A percentile compares a stretch with the other conserved stretches of the same genome.
Conservation (phyloP, 805 yeast genomes). For the Babjeviella inositovora region DNA sequence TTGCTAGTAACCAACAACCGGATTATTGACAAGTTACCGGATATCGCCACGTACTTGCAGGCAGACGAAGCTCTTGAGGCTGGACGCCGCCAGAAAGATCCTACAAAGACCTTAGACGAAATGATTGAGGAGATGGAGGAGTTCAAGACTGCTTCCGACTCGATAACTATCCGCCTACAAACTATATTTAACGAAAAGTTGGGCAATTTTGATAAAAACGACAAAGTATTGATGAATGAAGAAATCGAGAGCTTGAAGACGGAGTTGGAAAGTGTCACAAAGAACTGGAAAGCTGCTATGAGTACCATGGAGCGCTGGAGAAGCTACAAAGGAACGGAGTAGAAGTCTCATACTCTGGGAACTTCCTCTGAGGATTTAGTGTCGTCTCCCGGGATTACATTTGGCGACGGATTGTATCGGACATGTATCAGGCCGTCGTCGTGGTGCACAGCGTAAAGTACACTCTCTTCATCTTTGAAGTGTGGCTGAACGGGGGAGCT, state of each 20-base stretch:
- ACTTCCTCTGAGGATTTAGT: no score
- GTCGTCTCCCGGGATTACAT: no score
- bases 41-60: neutral
- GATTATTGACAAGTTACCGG: neutral
- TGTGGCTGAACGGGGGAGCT: no score
- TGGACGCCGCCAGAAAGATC: slow-evolving; percentile 7
- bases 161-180: no score
- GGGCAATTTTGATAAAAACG: slow-evolving; percentile 3
- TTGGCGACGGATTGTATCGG: no score
- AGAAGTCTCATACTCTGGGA: no score
- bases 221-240: slow-evolving; percentile 4
- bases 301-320: slow-evolving; percentile 21
- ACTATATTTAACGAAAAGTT: slow-evolving; percentile 8
- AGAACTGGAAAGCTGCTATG: slow-evolving; percentile 21
- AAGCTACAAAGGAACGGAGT: slow-evolving; percentile 7
- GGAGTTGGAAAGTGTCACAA: slow-evolving; percentile 14
- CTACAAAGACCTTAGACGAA: slow-evolving; percentile 17
- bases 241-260: slow-evolving; percentile 9
- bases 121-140: slow-evolving; percentile 14
- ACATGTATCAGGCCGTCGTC: no score
- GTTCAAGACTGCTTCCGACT: neutral
- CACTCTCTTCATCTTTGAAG: no score
- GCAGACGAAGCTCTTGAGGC: slow-evolving; percentile 1
- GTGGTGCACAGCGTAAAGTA: no score
- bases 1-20: neutral